These are phyloP conservation scores for Pichia sp. DNA, from an alignment of 1,139 yeast genomes.

Conservation along the genomic window DNA sequence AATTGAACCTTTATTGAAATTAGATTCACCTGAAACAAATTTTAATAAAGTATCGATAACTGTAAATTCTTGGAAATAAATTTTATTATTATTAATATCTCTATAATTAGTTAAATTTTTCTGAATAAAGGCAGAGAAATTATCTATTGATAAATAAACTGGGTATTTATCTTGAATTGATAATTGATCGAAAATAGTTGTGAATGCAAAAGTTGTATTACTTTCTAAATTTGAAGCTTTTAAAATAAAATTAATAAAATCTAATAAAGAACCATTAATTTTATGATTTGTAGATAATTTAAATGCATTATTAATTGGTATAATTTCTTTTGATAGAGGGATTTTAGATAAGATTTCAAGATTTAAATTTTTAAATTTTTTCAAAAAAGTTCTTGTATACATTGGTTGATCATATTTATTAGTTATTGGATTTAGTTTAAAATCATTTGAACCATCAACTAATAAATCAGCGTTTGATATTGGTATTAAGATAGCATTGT, in stretches of 20 bases:
- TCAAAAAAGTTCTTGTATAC: conserved; percentile 57
- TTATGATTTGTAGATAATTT: conserved; percentile 9
- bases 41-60: conserved; percentile 54
- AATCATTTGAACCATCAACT: conserved; percentile 68
- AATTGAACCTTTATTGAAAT: conserved; percentile 56
- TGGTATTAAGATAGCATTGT: conserved; percentile 49
- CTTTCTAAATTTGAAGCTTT: conserved; percentile 12
- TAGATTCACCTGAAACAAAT: conserved; percentile 46
- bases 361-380: conserved; percentile 53
- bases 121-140: conserved; percentile 59
- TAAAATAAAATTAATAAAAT: conserved; percentile 29
- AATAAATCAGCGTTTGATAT: conserved; percentile 56
- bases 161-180: conserved; percentile 42
- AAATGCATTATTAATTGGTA: conserved; percentile 7
- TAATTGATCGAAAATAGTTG: conserved; percentile 49
- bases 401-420: conserved; percentile 70
- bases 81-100: conserved; percentile 47
- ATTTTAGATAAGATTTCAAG: conserved; percentile 42
- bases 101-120: conserved; percentile 54
- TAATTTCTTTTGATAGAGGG: conserved; percentile 38
- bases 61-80: conserved; percentile 61
- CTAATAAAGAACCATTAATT: conserved; percentile 31
- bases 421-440: conserved; percentile 43
- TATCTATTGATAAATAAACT: conserved; percentile 66
- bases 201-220: conserved; percentile 33